Base-by-base conservation (phyloP, 169 alveolate species). In the Fabrea salina region DNA sequence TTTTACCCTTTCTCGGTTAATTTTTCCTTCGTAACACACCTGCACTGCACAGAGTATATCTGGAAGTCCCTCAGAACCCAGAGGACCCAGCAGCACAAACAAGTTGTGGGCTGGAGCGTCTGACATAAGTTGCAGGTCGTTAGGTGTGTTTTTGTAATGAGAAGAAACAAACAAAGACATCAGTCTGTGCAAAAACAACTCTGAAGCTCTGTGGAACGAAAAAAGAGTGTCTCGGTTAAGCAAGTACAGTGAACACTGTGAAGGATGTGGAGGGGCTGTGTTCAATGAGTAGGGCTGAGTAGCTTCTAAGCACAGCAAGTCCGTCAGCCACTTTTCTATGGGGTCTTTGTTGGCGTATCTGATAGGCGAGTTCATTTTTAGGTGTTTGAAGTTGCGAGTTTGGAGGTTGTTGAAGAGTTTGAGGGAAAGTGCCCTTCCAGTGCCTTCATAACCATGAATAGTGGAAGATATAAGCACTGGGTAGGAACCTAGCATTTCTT, bases 31-130 rank as follows among this genome's bases (percentile, higher is more conserved):
- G 64, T 94, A 89, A 44, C 96, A 89, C 0, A 96, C 96, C 85
- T 96, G 93, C 2, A 95, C 84, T 13, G 97, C 98, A 81, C 97
- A 95, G 27, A 93, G 76, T 7, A 94, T 87, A 80, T 93, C 96
- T 16, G 93, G 94, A 41, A 90, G 40, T 4, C 68, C 58, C 16
- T 54, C 71, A 0, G 76, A 76, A 33, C 86, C 94, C n/a, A 93
- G 74, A 57, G 96, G 95, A 35, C 95, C 96, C 19, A 96, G 89
- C 37, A 98, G 92, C 4, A 97, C 99, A 83, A 98, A 96, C 50
- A 99, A 84, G 77, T 92, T 95, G 84, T 99, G 99, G 19, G 99
- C 98, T 3, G 99, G 99, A 3, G 99, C 99, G 83, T 99, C 99
- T n/a, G 99, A 91, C 75, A 99, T 86, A 76, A 98, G 93, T 85